These are phyloP conservation scores for Phytopythium ostracodes DNA, from an alignment of 352 stramenopile species.

Conservation along the genomic window DNA sequence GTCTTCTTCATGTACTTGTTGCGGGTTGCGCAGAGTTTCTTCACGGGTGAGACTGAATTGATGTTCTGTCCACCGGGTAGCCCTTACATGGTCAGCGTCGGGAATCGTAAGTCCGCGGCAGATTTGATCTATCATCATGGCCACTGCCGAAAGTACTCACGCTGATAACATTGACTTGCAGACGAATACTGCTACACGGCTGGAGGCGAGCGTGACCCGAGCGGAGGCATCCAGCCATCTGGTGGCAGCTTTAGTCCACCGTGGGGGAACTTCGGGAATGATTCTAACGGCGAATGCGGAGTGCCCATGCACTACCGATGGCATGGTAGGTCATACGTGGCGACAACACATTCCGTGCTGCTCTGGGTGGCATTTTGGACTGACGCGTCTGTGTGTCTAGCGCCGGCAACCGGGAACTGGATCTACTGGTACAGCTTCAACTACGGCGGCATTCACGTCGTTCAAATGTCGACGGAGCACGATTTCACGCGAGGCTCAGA, in stretches of 20 bases:
- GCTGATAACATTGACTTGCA: constrained; percentile 10
- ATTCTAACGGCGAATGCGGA: constrained; percentile 61
- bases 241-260: constrained; percentile 51
- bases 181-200: constrained; percentile 69
- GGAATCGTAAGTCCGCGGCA: constrained; percentile 54
- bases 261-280: constrained; percentile 64
- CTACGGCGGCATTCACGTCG: constrained; percentile 83
- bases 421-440: constrained; percentile 91
- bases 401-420: constrained; percentile 51
- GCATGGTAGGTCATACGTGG: constrained; percentile 31
- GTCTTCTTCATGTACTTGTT: constrained; percentile 5
- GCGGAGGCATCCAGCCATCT: constrained; percentile 32
- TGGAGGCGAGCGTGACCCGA: constrained; percentile 53
- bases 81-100: constrained; percentile 70
- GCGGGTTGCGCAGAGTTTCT: neutral
- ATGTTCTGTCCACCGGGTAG: neutral
- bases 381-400: constrained; percentile 19
- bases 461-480: constrained; percentile 90
- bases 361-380: neutral
- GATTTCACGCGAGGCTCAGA: constrained; percentile 78
- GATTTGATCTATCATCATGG: neutral
- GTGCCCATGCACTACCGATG: constrained; percentile 68
- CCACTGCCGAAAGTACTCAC: neutral
- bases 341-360: neutral
- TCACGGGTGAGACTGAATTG: neutral